Percentiles rank a stretch among this genome's conserved stretches.
Evolutionary conservation across 129 eudicot species (phyloP).

Genomic region (Mikania micrantha): DNA sequence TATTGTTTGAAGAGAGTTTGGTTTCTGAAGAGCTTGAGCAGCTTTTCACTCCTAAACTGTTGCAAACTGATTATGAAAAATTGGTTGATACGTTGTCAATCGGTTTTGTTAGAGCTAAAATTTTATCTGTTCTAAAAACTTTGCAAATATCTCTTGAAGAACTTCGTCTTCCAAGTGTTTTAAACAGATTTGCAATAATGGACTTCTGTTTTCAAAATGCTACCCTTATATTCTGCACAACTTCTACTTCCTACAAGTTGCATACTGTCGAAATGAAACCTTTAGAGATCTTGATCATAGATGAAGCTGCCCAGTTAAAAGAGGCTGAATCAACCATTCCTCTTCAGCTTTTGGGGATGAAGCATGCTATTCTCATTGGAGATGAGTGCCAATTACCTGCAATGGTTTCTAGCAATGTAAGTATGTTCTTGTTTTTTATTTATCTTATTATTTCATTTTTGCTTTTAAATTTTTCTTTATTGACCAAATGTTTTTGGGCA

Average conservation of each 20-base stretch:
- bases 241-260: conserved; percentile 49
- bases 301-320: conserved; percentile 48
- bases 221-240: conserved; percentile 52
- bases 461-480: not conserved
- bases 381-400: conserved; percentile 63
- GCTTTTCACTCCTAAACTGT: not conserved
- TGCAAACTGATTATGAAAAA: not conserved
- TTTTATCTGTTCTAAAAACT: conserved; percentile 25
- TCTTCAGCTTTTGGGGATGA: conserved; percentile 36
- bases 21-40: conserved; percentile 4
- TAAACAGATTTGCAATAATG: conserved; percentile 9
- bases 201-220: conserved; percentile 51
- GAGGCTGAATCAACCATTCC: conserved; percentile 51
- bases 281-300: conserved; percentile 9
- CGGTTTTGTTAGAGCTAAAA: conserved; percentile 16
- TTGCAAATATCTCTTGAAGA: conserved; percentile 31
- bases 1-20: conserved; percentile 14
- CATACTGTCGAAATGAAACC: conserved; percentile 29
- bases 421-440: not conserved
- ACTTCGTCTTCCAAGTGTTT: conserved; percentile 32
- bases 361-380: conserved; percentile 47
- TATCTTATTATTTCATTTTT: not conserved
- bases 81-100: conserved; percentile 8
- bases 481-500: not conserved
- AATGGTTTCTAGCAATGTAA: conserved; percentile 45